Conservation (phyloP, 2,329 filamentous ascomycete genomes). For the Neonectria punicea region DNA sequence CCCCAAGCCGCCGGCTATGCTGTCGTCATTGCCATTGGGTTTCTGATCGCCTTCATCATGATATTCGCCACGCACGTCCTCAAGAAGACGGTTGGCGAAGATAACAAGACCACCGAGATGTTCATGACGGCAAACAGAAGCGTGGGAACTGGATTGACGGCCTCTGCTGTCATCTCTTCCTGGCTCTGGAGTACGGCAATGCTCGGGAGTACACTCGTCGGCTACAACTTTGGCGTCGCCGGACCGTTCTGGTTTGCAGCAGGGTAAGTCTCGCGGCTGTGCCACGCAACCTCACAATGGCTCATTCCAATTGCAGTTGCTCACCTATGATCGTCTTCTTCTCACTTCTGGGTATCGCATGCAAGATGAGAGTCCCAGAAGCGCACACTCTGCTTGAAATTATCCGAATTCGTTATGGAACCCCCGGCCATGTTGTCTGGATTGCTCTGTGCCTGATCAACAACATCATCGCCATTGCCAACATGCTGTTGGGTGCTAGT, state of each 20-base stretch:
- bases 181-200: conserved; percentile 66
- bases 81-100: conserved; percentile 61
- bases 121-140: conserved; percentile 65
- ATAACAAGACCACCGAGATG: conserved; percentile 65
- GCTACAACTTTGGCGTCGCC: conserved; percentile 64
- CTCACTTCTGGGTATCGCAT: conserved; percentile 60
- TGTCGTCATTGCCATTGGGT: conserved; percentile 49
- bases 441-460: conserved; percentile 64
- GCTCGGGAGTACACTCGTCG: conserved; percentile 60
- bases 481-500: conserved; percentile 59
- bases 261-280: conserved; percentile 46
- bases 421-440: conserved; percentile 60
- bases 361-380: conserved; percentile 62
- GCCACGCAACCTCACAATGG: not conserved
- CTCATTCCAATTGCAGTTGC: conserved; percentile 42
- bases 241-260: conserved; percentile 69
- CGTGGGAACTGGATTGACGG: conserved; percentile 61
- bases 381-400: conserved; percentile 66
- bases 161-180: conserved; percentile 64
- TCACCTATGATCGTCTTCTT: conserved; percentile 68
- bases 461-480: conserved; percentile 63
- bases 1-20: conserved; percentile 46
- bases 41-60: conserved; percentile 54
- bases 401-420: conserved; percentile 61
- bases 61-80: conserved; percentile 57